Base-by-base conservation (phyloP, 1,284 basidiomycete species). In the Tilletia walkeri region DNA sequence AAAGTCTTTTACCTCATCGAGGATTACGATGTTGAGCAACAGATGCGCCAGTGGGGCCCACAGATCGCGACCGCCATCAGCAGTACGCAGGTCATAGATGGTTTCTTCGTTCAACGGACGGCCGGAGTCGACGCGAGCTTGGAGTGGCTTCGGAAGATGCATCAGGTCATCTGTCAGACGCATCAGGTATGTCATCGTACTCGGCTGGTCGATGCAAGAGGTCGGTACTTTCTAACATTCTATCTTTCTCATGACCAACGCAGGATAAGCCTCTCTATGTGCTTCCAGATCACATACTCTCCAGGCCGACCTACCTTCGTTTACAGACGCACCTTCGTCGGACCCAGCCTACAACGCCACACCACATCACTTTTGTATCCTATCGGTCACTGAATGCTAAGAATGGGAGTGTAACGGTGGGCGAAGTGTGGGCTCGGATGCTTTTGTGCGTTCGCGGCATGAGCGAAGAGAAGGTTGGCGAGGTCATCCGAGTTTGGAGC, bases 1-100 rank as follows among this genome's bases (percentile, higher is more conserved):
- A 81, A 87, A 67, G 83, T 88, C 54, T 86, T 87, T 70, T 88
- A 88, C 77, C 81, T 89, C 39, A 85, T 89, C 65, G 88, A 88
- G 76, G 86, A 87, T 69, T 86, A 85, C 78, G 85, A 87, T 71
- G 80, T 82, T 1, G 78, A 84, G 10, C 75, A 77, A 14, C 74
- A 82, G 65, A 76, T 80, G 74, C 74, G 74, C 63, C 74, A 73
- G 41, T 78, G 79, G 65, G 82, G 80, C 5, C 71, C 77, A 30
- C 78, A 78, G 70, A 84, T 85, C 54, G 80, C 82, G 72, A 85
- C 84, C 2, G 80, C 82, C 41, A 82, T 85, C 63, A 87, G 87
- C 16, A 86, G 87, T 72, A 85, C 87, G 4, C 87, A 88, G 73
- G 83, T 88, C 45, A 84, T 87, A 65, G 87, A 88, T 74, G 85